These are phyloP conservation scores for Delphinella strobiligena DNA, from an alignment of 2,329 filamentous ascomycete genomes.

Conservation along the genomic window DNA sequence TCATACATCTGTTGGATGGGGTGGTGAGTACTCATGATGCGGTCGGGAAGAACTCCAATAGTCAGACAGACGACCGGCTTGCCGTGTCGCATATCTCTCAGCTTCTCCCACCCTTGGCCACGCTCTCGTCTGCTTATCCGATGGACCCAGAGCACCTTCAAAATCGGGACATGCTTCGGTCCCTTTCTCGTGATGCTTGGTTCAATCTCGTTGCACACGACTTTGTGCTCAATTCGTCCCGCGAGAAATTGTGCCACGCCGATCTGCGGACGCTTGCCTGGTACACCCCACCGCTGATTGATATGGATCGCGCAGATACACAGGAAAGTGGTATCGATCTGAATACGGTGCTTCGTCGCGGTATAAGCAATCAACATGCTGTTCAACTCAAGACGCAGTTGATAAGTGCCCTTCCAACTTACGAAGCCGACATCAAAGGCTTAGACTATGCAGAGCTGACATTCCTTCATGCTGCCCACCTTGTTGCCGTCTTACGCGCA, in stretches of 20 bases:
- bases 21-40: conserved; percentile 86
- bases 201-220: conserved; percentile 96
- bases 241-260: conserved; percentile 58
- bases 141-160: conserved; percentile 36
- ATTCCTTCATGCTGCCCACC: conserved; percentile 79
- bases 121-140: conserved; percentile 58
- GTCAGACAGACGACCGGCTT: conserved; percentile 55
- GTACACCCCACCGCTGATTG: conserved; percentile 75
- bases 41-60: conserved; percentile 59
- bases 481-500: conserved; percentile 81
- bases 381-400: conserved; percentile 71
- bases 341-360: conserved; percentile 82
- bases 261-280: conserved; percentile 77
- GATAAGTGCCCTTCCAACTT: conserved; percentile 59
- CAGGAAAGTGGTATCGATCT: conserved; percentile 94
- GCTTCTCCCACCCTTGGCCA: conserved; percentile 73
- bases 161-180: conserved; percentile 30
- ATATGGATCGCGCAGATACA: conserved; percentile 78
- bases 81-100: conserved; percentile 80
- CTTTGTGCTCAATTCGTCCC: conserved; percentile 62
- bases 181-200: conserved; percentile 77
- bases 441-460: conserved; percentile 84
- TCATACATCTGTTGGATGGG: conserved; percentile 70
- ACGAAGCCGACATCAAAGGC: conserved; percentile 64
- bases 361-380: conserved; percentile 68